Evolutionary conservation across 352 stramenopile species (phyloP).

Genomic region (Aphanomyces astaci): DNA sequence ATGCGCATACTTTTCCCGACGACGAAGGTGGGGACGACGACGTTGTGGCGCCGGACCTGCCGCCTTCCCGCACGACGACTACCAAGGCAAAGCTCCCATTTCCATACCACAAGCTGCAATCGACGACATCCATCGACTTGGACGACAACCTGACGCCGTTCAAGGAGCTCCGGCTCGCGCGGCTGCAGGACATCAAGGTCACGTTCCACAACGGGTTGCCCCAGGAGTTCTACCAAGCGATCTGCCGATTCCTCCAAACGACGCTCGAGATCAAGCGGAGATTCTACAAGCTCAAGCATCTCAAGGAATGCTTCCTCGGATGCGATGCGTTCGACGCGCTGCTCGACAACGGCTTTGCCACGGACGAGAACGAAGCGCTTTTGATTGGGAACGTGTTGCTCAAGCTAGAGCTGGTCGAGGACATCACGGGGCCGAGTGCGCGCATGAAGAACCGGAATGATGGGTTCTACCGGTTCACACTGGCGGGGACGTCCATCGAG

Average conservation of each 20-base stretch:
- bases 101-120: slow-evolving; percentile 20
- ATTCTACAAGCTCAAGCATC: slow-evolving; percentile 79
- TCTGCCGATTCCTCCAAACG: slow-evolving; percentile 65
- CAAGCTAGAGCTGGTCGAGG: slow-evolving; percentile 73
- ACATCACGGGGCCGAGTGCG: slow-evolving; percentile 65
- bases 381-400: slow-evolving; percentile 74
- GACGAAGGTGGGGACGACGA: background rate
- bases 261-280: slow-evolving; percentile 73
- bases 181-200: slow-evolving; percentile 68
- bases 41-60: background rate
- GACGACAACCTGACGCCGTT: slow-evolving; percentile 45
- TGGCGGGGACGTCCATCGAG: slow-evolving; percentile 62
- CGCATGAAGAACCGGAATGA: slow-evolving; percentile 78
- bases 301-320: slow-evolving; percentile 79
- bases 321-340: slow-evolving; percentile 66
- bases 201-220: slow-evolving; percentile 71
- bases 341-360: slow-evolving; percentile 62
- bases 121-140: slow-evolving; percentile 14
- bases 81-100: slow-evolving; percentile 11
- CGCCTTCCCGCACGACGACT: background rate
- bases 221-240: slow-evolving; percentile 65
- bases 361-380: slow-evolving; percentile 60
- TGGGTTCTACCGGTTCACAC: slow-evolving; percentile 78
- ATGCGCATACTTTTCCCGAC: background rate
- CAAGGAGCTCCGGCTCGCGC: slow-evolving; percentile 61